These are phyloP conservation scores for Candida gorgasii DNA, from an alignment of 805 yeast species.

Conservation along the genomic window DNA sequence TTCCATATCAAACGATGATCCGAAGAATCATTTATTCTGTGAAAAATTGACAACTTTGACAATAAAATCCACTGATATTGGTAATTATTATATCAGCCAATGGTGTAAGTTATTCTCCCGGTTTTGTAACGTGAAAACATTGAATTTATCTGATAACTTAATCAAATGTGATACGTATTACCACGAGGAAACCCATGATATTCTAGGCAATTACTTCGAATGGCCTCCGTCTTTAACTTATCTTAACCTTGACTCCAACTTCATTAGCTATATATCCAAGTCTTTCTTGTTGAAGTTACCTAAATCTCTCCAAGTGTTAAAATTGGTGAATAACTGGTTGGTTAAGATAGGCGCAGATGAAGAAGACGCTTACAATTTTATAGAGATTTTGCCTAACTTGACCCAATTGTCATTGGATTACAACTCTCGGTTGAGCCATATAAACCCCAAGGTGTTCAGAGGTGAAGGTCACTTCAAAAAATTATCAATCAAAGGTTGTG, in stretches of 20 bases:
- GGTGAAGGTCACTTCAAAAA: background rate
- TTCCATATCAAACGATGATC: constrained; percentile 17
- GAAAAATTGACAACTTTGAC: constrained; percentile 23
- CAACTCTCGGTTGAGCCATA: constrained; percentile 16
- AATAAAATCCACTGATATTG: constrained; percentile 35
- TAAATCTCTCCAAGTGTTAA: constrained; percentile 23
- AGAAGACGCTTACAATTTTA: constrained; percentile 10
- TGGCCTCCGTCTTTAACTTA: constrained; percentile 26
- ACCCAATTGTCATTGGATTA: constrained; percentile 16
- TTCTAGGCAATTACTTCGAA: constrained; percentile 17
- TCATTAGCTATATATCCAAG: constrained; percentile 20
- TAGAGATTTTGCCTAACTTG: constrained; percentile 22
- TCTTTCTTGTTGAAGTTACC: constrained; percentile 28
- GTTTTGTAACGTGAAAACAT: constrained; percentile 21
- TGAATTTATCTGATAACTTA: constrained; percentile 30
- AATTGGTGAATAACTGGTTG: constrained; percentile 22
- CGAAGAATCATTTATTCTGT: constrained; percentile 17
- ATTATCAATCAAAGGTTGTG: constrained; percentile 16
- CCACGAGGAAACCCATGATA: constrained; percentile 16
- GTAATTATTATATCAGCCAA: constrained; percentile 27
- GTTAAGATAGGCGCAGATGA: constrained; percentile 14
- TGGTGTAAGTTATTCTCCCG: constrained; percentile 33
- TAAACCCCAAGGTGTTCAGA: constrained; percentile 19
- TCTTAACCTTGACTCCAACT: constrained; percentile 28
- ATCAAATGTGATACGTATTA: constrained; percentile 16